Base-by-base conservation (phyloP, 2,329 filamentous ascomycete genomes). In the Botrytis byssoidea region DNA sequence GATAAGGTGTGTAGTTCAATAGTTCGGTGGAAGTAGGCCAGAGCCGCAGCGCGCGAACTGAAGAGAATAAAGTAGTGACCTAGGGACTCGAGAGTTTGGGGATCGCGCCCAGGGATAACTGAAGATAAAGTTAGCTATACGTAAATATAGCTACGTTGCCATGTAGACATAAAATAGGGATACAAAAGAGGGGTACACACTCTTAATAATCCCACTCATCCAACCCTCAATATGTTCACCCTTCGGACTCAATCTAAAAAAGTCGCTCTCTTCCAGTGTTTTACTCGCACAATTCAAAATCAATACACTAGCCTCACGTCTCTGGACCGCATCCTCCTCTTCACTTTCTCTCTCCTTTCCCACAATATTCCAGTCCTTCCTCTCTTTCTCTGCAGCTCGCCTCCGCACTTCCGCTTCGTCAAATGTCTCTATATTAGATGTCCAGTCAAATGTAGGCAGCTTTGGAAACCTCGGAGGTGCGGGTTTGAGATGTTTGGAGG, bases 51-150 rank as follows among this genome's bases (percentile, higher is more conserved):
- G 29, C 83, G 79, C 35, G 84, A 87, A 75, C 87, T 84, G 84
- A 95, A 95, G 72, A 93, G 85, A 72, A 95, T 83, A 82, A 88
- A 90, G 83, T 94, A 95, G 78, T 86, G 86, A 74, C 89, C 90
- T 1, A 88, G 82, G 6, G 89, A 88, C 73, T 89, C 88, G 68
- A 93, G 85, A 16, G 90, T 93, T 73, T 85, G 81, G 6, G 87
- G 85, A 79, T 93, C 86, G 75, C 91, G 90, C 64, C 86, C 88
- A 75, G 92, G 92, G 37, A 92, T 86, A 57, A 81, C 80, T 81
- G 92, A 18, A 12, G 42, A 14, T 32, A 42, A 87, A 18, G 75
- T 77, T 63, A 73, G 66, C 16, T 37, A 25, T 61, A 18, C 16
- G 40, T 48, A 16, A n/a, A 18, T 32, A 72, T 32, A 14, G 46